phyloP scores from a whole-genome alignment of 202 grass and related monocot species.

The Elaeis oleifera region DNA sequence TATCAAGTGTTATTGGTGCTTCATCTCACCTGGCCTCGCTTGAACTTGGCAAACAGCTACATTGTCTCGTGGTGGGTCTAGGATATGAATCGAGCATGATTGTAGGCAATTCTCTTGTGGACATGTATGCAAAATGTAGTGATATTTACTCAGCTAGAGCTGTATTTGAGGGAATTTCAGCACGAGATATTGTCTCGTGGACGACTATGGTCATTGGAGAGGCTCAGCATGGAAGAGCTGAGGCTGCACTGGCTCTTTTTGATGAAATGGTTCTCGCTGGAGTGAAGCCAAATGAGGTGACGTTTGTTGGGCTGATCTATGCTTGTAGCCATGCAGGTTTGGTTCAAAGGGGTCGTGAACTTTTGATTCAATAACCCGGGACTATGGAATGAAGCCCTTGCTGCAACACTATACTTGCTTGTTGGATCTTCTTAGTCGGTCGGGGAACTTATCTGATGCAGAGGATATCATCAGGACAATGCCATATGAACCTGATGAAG shows the following conservation, averaged over 20 bases:
- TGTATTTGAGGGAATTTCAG: constrained; percentile 46
- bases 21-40: constrained; percentile 43
- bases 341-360: constrained; percentile 64
- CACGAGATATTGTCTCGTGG: constrained; percentile 55
- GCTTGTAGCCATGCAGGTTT: constrained; percentile 85
- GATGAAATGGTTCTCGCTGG: constrained; percentile 52
- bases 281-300: constrained; percentile 68
- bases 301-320: constrained; percentile 78
- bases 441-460: constrained; percentile 61
- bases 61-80: constrained; percentile 36
- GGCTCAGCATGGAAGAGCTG: constrained; percentile 56
- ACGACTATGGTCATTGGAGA: constrained; percentile 83
- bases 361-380: constrained; percentile 61
- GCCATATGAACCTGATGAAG: constrained; percentile 66
- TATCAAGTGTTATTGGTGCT: constrained; percentile 35
- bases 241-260: constrained; percentile 44
- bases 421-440: constrained; percentile 78
- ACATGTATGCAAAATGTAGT: constrained; percentile 93
- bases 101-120: constrained; percentile 58
- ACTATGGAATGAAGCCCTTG: constrained; percentile 56
- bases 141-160: constrained; percentile 67
- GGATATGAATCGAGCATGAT: constrained; percentile 50
- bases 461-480: constrained; percentile 56
- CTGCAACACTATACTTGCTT: constrained; percentile 83
- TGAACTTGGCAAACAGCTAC: constrained; percentile 52